phyloP scores from a whole-genome alignment of 2,329 filamentous ascomycete species.

The Trichoderma asperellum region DNA sequence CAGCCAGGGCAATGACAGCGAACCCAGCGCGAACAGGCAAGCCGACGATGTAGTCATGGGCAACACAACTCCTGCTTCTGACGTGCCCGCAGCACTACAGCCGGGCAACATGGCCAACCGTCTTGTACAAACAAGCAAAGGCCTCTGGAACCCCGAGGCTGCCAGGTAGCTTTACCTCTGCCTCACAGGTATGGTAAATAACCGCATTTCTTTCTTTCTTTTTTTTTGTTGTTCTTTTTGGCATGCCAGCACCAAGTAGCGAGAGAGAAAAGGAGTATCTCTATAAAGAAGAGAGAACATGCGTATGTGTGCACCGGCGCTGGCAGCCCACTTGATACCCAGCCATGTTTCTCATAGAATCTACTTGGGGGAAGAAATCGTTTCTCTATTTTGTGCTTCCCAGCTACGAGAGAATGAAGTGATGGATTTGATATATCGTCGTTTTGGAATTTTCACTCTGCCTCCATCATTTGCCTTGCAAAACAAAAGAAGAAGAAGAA shows the following conservation, averaged over 20 bases:
- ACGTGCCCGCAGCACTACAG: conserved; percentile 56
- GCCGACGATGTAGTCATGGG: conserved; percentile 54
- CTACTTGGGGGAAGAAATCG: neutral
- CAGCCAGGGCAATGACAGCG: conserved; percentile 36
- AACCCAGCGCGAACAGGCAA: neutral
- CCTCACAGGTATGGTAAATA: neutral
- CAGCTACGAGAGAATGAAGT: neutral
- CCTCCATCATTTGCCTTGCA: neutral
- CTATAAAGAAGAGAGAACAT: neutral
- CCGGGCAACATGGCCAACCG: conserved; percentile 60
- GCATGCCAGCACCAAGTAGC: neutral
- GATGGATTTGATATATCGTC: neutral
- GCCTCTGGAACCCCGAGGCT: conserved; percentile 57
- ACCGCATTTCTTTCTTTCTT: no score
- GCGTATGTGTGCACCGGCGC: conserved; percentile 4
- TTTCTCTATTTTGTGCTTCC: neutral
- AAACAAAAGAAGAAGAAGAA: neutral
- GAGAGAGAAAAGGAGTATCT: neutral
- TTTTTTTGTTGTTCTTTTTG: neutral
- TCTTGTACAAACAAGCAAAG: conserved; percentile 66
- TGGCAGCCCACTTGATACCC: conserved; percentile 17
- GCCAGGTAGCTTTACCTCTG: conserved; percentile 16
- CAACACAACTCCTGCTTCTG: conserved; percentile 42
- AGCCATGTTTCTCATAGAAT: neutral
- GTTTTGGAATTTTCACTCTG: neutral